Evolutionary conservation across 1,284 basidiomycete genomes (phyloP), one percentile per base, ranked within the genome.

Genomic region (Cutaneotrichosporon daszewskae): DNA sequence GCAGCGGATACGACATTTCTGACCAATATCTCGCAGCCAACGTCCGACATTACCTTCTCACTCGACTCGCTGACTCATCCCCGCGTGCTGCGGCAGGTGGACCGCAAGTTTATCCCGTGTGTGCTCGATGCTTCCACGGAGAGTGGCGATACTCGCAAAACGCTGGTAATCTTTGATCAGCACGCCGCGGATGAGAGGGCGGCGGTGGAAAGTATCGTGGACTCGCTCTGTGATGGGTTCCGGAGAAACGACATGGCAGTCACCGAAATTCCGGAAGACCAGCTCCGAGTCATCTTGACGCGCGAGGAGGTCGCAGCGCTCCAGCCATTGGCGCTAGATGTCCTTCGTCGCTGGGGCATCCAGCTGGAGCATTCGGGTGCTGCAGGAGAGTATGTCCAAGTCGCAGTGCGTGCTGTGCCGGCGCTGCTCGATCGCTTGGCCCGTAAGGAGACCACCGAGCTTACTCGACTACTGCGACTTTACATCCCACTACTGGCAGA

Each of bases 161-260:
- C 32, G 1, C 53, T 96, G 24, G 76, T 91, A 20, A 75, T 95
- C 45, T 77, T 97, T 33, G 92, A 97, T 71, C 92, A 97, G 67
- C 92, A 97, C 63, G 92, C 92, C 5, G 92, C 90, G 8, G 88
- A 95, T 62, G 92, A 97, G 70, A 80, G 92, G 9, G 74, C 92
- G 23, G 80, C 88, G 18, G 85, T 95, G 36, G 92, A 97, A 68
- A 72, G 74, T n/a, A 84, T 87, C 61, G 74, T 92, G 44, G 75
- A 81, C 40, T 23, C n/a, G 26, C 67, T 88, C 17, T 86, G 85
- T 64, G 27, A 49, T 6, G 80, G 80, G 4, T 87, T 84, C 61
- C 72, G 81, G 49, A 51, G 64, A 36, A 67, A 72, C 54, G 59
- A 59, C 12, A 67, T 74, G 39, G 59, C 48, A 8, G 64, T 62